Evolutionary conservation across 1,284 basidiomycete species (phyloP).

Genomic region (Moesziomyces antarcticus): DNA sequence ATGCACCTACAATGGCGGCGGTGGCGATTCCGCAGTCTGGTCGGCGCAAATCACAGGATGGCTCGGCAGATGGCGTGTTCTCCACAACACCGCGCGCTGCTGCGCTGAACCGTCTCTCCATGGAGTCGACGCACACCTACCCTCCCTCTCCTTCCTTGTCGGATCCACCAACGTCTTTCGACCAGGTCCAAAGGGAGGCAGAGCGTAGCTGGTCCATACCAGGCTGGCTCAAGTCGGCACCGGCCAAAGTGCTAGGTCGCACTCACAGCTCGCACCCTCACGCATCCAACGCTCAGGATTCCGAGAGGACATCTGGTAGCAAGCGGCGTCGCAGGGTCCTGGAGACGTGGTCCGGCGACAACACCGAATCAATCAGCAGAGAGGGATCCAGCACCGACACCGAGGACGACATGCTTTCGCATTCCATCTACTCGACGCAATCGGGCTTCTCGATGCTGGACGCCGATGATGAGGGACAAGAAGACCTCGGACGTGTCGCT

Average conservation of each 20-base stretch:
- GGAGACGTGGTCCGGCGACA: constrained; percentile 40
- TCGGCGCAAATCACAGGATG: constrained; percentile 26
- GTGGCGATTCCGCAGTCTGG: constrained; percentile 18
- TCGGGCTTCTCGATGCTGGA: constrained; percentile 47
- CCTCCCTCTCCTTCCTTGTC: constrained; percentile 41
- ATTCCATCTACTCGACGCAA: constrained; percentile 28
- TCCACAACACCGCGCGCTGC: constrained; percentile 37
- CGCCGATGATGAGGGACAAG: constrained; percentile 18
- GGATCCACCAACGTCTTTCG: constrained; percentile 33
- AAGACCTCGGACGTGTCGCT: constrained; percentile 12
- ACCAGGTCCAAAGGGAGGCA: constrained; percentile 40
- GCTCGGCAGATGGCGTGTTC: constrained; percentile 9
- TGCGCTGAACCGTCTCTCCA: constrained; percentile 31
- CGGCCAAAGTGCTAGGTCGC: constrained; percentile 32
- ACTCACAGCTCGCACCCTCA: constrained; percentile 1
- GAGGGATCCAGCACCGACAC: constrained; percentile 30
- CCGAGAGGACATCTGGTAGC: background rate
- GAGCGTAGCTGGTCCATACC: constrained; percentile 49
- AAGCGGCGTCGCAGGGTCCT: constrained; percentile 33
- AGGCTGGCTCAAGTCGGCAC: constrained; percentile 43
- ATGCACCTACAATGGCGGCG: constrained; percentile 3
- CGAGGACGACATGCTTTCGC: constrained; percentile 35
- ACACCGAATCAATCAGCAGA: constrained; percentile 13
- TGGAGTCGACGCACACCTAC: constrained; percentile 37
- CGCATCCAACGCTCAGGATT: background rate